Evolutionary conservation across 2,329 filamentous ascomycete species (phyloP).

Genomic region (Ophiostoma perfectum): DNA sequence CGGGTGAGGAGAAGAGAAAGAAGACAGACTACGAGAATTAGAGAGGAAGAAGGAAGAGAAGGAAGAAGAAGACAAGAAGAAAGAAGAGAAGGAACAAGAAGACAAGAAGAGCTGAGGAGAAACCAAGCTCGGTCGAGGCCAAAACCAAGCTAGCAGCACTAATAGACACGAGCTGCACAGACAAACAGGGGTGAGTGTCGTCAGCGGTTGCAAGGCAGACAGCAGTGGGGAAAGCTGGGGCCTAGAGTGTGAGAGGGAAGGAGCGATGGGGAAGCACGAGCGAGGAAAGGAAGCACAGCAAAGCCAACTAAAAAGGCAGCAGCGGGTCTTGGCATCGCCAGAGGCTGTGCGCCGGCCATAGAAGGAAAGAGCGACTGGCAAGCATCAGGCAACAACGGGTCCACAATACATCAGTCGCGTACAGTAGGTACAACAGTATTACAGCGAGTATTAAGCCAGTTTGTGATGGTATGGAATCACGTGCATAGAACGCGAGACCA

Average conservation of each 20-base stretch:
- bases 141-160: not conserved
- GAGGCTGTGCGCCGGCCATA: not conserved
- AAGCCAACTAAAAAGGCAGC: slow-evolving; percentile 3
- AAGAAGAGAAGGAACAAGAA: not conserved
- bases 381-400: slow-evolving; percentile 16
- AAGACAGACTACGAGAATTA: no score
- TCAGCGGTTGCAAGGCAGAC: not conserved
- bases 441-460: not conserved
- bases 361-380: not conserved
- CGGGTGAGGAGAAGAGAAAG: no score
- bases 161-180: not conserved
- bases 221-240: not conserved
- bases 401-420: not conserved
- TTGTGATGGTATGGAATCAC: no score
- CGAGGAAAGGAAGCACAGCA: not conserved
- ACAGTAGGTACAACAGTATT: not conserved
- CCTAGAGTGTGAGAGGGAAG: not conserved
- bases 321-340: slow-evolving; percentile 7
- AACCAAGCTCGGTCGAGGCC: no score
- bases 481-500: slow-evolving; percentile 10
- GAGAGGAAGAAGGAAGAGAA: no score
- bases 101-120: no score
- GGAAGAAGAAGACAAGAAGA: not conserved
- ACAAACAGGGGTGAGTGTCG: not conserved
- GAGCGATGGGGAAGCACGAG: not conserved